Percentiles rank a stretch among this genome's conserved stretches.
Evolutionary conservation across 306 rosid genomes (phyloP).

Genomic region (Ceratonia siliqua): DNA sequence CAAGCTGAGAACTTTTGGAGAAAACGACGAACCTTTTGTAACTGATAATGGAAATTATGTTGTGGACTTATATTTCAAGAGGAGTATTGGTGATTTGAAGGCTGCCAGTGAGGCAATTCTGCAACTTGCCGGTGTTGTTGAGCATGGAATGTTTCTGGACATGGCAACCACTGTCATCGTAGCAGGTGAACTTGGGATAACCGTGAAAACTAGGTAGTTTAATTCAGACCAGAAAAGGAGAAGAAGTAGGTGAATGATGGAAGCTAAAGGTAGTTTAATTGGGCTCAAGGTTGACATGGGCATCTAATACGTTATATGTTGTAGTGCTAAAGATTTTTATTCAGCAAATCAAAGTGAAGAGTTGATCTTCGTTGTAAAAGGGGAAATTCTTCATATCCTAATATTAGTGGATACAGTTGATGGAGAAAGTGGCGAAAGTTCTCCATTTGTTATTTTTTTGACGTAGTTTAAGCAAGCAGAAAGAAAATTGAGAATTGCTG

Average conservation of each 20-base stretch:
- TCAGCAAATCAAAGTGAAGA: constrained; percentile 2
- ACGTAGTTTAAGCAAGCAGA: constrained; percentile 27
- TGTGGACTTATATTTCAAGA: constrained; percentile 69
- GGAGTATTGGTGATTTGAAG: constrained; percentile 76
- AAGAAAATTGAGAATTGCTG: constrained; percentile 26
- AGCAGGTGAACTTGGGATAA: constrained; percentile 80
- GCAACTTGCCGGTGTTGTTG: constrained; percentile 80
- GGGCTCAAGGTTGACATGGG: constrained; percentile 31
- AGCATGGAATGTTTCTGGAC: constrained; percentile 88
- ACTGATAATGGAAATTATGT: constrained; percentile 78
- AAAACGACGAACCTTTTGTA: constrained; percentile 54
- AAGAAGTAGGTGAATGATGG: constrained; percentile 8
- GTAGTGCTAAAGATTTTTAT: constrained; percentile 26
- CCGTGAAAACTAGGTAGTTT: constrained; percentile 58
- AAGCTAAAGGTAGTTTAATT: constrained; percentile 26
- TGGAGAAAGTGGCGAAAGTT: constrained; percentile 21
- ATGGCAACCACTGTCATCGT: constrained; percentile 90
- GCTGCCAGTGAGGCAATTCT: constrained; percentile 72
- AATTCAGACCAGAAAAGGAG: not conserved
- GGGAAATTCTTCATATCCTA: not conserved
- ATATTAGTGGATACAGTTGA: constrained; percentile 24
- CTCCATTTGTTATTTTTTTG: constrained; percentile 27
- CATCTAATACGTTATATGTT: constrained; percentile 37
- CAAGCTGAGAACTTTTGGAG: constrained; percentile 55
- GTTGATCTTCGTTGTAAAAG: constrained; percentile 26